phyloP scores from a whole-genome alignment of 495 filamentous ascomycete genomes.

The Schizothecium vesticola region DNA sequence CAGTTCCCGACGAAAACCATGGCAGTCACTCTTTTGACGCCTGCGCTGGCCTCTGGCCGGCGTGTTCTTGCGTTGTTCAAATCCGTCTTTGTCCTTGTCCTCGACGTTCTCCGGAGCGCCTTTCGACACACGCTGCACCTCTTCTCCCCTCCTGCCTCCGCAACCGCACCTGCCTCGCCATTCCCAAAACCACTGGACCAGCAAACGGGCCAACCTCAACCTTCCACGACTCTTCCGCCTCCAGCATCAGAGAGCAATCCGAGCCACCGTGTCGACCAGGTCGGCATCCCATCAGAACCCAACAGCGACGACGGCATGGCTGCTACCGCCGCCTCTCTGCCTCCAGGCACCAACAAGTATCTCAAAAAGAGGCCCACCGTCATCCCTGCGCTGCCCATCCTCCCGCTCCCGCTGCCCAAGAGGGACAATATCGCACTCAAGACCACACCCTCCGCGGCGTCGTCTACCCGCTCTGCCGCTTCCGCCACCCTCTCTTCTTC shows the following conservation, averaged over 20 bases:
- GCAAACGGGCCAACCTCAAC: conserved; percentile 4
- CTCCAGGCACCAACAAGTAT: background rate
- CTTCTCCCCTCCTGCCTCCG: conserved; percentile 8
- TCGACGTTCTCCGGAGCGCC: conserved; percentile 16
- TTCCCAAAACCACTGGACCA: background rate
- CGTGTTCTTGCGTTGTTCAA: conserved; percentile 22
- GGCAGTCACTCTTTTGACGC: conserved; percentile 23
- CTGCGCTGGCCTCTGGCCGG: conserved; percentile 22
- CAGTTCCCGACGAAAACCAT: conserved; percentile 16
- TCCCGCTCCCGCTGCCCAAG: conserved; percentile 5
- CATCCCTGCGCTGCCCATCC: conserved; percentile 17
- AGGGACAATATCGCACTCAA: conserved; percentile 11
- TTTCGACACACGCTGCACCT: conserved; percentile 14
- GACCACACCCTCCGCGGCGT: background rate
- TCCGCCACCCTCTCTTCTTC: background rate
- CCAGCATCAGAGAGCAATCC: conserved; percentile 5
- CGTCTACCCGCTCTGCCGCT: background rate
- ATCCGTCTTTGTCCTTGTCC: conserved; percentile 22
- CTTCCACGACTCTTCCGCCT: conserved; percentile 7
- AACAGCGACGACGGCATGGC: conserved; percentile 13
- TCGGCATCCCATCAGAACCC: background rate
- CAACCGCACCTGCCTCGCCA: background rate
- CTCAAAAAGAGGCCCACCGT: conserved; percentile 13
- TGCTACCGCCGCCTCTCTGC: conserved; percentile 10
- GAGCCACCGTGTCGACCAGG: background rate